Evolutionary conservation across 768 basidiomycete genomes (phyloP), one percentile per base, ranked within the genome.

Genomic region (Coprinopsis cinerea): DNA sequence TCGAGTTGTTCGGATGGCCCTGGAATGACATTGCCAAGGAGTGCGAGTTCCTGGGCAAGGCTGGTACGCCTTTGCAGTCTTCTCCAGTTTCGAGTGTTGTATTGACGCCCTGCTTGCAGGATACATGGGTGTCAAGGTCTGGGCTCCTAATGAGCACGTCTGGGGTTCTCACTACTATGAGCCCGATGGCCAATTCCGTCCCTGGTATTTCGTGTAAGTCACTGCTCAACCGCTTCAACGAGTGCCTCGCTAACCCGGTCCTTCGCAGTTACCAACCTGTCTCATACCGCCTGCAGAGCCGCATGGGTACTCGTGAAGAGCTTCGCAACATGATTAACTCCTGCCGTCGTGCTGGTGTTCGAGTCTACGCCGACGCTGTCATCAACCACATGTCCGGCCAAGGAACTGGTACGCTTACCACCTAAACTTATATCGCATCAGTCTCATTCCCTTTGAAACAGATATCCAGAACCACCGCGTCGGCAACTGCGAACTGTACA

Each of bases 151-250:
- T 27, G 49, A 51, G 23, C 49, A 51, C 34, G 49, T 51, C 23
- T 51, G 49, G 49, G 49, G 49, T 14, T 51, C 49, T 15, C 42
- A 51, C 43, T 51, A 51, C 32, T 51, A 51, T 27, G 49, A 51
- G 32, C 22, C 49, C 10, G 49, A 51, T 37, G 30, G 32, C 1
- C 49, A 51, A 37, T 51, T 51, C 43, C 24, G 49, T 7, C 49
- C 49, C 18, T 51, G 49, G 49, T 51, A 51, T 28, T 28, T 44
- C 13, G 42, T 51, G 49, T 51, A 22, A 22, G 49, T 37, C 4
- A 34, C 20, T n/a, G n/a, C 41, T 5, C 23, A 28, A 2, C 23
- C 5, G 6, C 17, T 17, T n/a, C n/a, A n/a, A 7, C 32, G 4
- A 30, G 14, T 18, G 13, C 27, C 4, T 18, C 11, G 32, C 11